Evolutionary conservation across 768 basidiomycete species (phyloP).

Genomic region (Amanita thiersii): DNA sequence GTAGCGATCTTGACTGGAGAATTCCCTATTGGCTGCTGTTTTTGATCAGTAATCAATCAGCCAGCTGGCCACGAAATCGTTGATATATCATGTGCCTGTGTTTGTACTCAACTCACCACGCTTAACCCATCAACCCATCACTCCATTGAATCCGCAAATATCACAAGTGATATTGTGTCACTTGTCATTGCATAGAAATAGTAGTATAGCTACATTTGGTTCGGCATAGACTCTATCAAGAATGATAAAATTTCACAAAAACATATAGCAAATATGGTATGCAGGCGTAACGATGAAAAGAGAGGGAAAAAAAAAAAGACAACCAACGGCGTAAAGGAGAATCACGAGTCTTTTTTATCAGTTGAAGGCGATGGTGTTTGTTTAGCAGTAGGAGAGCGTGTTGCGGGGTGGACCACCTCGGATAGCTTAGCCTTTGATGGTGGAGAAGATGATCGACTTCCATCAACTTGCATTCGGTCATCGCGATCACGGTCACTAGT

Average conservation of each 20-base stretch:
- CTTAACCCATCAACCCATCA: background rate
- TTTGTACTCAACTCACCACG: background rate
- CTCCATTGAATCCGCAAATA: background rate
- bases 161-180: background rate
- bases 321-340: too few relatives aligned
- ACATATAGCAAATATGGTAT: conserved; percentile 3
- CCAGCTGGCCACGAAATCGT: too few relatives aligned
- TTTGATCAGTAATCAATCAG: too few relatives aligned
- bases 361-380: conserved; percentile 47
- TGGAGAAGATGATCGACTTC: conserved; percentile 41
- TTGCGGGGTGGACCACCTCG: conserved; percentile 40
- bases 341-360: conserved; percentile 29
- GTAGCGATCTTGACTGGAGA: too few relatives aligned
- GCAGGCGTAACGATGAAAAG: conserved; percentile 7
- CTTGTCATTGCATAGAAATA: too few relatives aligned
- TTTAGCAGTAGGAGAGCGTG: conserved; percentile 45
- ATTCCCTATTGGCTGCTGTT: too few relatives aligned
- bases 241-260: background rate
- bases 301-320: conserved; percentile 9
- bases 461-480: conserved; percentile 50
- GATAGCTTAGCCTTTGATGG: conserved; percentile 45
- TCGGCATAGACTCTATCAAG: conserved; percentile 1
- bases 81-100: too few relatives aligned
- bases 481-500: conserved; percentile 31
- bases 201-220: conserved; percentile 4